phyloP scores from a whole-genome alignment of 768 basidiomycete genomes.

The Russula abietina region DNA sequence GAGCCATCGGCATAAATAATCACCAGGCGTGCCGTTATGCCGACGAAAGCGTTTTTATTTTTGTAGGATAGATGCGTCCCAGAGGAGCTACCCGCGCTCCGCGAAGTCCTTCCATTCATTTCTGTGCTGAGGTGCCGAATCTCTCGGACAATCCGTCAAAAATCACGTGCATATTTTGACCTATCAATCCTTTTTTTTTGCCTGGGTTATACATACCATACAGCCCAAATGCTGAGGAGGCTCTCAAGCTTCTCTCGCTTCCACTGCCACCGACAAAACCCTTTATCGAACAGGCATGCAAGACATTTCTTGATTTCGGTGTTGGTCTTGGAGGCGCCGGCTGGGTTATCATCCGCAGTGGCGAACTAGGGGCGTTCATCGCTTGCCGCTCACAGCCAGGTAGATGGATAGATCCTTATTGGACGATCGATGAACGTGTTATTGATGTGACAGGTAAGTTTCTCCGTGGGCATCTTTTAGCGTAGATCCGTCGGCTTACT shows the following conservation, averaged over 20 bases:
- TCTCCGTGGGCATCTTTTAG: constrained; percentile 11
- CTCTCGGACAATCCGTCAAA: not conserved
- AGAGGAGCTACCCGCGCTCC: constrained; percentile 65
- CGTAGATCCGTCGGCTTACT: constrained; percentile 8
- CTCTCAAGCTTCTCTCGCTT: constrained; percentile 57
- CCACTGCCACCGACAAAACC: constrained; percentile 43
- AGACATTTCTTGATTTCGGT: constrained; percentile 53
- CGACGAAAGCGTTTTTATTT: constrained; percentile 13
- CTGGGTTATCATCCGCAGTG: constrained; percentile 69
- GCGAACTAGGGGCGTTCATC: constrained; percentile 64
- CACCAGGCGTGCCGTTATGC: not conserved
- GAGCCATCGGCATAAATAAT: not conserved
- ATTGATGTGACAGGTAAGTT: constrained; percentile 75
- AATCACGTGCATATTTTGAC: not conserved
- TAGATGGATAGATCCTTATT: constrained; percentile 72
- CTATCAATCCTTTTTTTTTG: not conserved
- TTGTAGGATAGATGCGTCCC: constrained; percentile 70
- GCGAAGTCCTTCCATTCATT: constrained; percentile 51
- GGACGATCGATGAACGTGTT: constrained; percentile 49
- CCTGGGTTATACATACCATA: not conserved
- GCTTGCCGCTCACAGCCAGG: constrained; percentile 38
- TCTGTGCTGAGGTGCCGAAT: constrained; percentile 57
- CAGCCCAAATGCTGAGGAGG: constrained; percentile 83
- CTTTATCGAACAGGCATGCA: constrained; percentile 62
- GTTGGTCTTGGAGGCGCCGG: constrained; percentile 47